Evolutionary conservation across 2,329 filamentous ascomycete species (phyloP).

Genomic region (Ceratocystis destructans): DNA sequence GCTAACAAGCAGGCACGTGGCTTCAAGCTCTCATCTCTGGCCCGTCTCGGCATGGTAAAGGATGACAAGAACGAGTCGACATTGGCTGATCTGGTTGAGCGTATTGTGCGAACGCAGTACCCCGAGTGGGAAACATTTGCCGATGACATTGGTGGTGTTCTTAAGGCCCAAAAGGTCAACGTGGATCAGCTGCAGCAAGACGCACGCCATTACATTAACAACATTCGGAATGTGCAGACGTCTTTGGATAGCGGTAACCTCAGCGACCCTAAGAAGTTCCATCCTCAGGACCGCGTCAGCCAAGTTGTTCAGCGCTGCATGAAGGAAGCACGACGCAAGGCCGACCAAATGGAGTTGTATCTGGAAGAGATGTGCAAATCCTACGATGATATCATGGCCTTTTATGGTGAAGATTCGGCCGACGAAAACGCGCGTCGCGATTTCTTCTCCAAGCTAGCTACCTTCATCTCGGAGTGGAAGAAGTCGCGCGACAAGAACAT

Average conservation of each 20-base stretch:
- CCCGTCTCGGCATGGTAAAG: conserved; percentile 91
- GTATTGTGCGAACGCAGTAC: conserved; percentile 91
- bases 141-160: conserved; percentile 68
- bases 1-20: conserved; percentile 95
- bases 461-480: conserved; percentile 90
- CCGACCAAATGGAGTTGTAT: conserved; percentile 88
- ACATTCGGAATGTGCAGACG: conserved; percentile 83
- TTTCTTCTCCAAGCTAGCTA: conserved; percentile 87
- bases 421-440: conserved; percentile 90
- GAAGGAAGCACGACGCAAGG: conserved; percentile 93
- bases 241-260: conserved; percentile 88
- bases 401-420: conserved; percentile 72
- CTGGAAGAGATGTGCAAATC: conserved; percentile 69
- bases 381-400: conserved; percentile 42
- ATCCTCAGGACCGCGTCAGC: conserved; percentile 87
- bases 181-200: conserved; percentile 82
- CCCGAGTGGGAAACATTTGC: conserved; percentile 86
- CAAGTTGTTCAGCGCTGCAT: conserved; percentile 84
- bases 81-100: conserved; percentile 87
- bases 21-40: conserved; percentile 93
- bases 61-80: conserved; percentile 98
- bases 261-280: conserved; percentile 94
- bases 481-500: conserved; percentile 90
- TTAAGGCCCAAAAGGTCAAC: conserved; percentile 76
- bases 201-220: conserved; percentile 84